Conservation (phyloP, 164 flowering plant genomes). For the Vitis amurensis region DNA sequence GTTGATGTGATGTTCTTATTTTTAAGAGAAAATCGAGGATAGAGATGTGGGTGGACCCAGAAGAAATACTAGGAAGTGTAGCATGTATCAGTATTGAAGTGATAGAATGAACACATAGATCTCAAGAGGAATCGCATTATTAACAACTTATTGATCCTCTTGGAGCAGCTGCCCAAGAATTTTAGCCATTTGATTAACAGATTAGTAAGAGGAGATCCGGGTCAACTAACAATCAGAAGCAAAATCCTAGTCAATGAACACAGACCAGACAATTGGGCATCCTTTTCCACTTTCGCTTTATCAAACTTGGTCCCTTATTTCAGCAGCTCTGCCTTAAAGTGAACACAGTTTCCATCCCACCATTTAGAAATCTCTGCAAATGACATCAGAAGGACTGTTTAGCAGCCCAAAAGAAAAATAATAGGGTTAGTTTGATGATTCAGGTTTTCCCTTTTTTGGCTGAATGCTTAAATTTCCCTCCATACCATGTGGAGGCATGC, state of each 20-base stretch:
- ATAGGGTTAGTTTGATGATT: too few species aligned
- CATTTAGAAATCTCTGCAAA: too few species aligned
- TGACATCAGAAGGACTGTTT: background rate
- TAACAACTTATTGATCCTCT: too few species aligned
- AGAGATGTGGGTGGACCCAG: too few species aligned
- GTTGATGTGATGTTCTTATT: too few species aligned
- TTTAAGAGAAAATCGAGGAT: too few species aligned
- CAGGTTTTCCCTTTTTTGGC: background rate
- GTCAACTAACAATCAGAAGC: too few species aligned
- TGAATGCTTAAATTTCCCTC: background rate
- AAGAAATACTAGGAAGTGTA: too few species aligned
- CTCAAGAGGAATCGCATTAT: too few species aligned
- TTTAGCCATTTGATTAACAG: background rate
- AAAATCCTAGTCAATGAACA: constrained; percentile 1
- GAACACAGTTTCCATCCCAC: background rate
- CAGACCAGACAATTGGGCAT: background rate
- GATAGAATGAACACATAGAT: too few species aligned
- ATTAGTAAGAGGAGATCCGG: background rate
- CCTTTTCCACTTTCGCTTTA: constrained; percentile 6
- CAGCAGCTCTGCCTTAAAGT: background rate
- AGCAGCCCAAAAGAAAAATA: background rate
- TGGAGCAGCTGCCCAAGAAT: background rate
- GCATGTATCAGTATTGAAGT: too few species aligned
- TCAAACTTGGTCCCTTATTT: background rate
- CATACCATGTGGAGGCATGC: background rate